Conservation (phyloP, 768 basidiomycete genomes). For the Pilatotrama ljubarskyi region DNA sequence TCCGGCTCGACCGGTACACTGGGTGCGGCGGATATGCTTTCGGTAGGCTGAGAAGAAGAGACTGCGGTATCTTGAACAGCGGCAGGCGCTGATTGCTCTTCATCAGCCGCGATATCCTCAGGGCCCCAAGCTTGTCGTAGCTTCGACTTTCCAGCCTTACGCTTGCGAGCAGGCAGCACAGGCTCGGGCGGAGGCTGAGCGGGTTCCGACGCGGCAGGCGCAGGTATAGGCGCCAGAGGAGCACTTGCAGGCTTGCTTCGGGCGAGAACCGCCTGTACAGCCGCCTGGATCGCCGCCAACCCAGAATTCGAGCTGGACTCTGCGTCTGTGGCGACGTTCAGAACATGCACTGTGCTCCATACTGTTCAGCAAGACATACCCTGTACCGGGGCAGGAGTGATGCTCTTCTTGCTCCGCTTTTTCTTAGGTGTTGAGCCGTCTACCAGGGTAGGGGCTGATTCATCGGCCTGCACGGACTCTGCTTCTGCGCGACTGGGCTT, state of each 20-base stretch:
- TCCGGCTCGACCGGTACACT: neutral
- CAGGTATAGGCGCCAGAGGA: neutral
- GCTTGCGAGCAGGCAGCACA: slow-evolving; percentile 8
- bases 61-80: neutral
- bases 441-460: neutral
- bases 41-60: neutral
- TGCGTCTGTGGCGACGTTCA: neutral
- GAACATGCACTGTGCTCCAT: no score
- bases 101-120: slow-evolving; percentile 6
- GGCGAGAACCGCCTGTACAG: neutral
- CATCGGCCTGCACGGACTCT: neutral
- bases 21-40: neutral
- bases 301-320: neutral
- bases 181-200: neutral
- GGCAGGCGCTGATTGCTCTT: neutral
- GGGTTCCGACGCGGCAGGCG: neutral
- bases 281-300: neutral
- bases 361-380: neutral
- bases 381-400: neutral
- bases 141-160: slow-evolving; percentile 16
- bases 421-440: neutral
- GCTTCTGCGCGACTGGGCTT: neutral
- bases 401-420: slow-evolving; percentile 1
- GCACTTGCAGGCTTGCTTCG: neutral
- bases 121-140: slow-evolving; percentile 18